Evolutionary conservation across 306 rosid species (phyloP).

Genomic region (Quercus ilex): DNA sequence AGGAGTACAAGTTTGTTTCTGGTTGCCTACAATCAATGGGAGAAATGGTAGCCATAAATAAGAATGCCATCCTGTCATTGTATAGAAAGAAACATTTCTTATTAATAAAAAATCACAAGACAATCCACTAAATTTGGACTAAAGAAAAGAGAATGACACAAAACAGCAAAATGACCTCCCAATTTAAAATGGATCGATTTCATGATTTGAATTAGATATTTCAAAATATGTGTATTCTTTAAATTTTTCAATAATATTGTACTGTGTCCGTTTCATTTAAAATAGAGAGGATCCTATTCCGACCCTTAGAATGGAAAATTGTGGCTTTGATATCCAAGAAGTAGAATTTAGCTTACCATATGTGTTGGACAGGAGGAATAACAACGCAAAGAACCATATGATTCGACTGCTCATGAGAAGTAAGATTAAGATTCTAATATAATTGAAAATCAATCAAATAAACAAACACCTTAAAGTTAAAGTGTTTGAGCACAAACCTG

Average conservation of each 20-base stretch:
- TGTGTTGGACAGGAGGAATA: conserved; percentile 55
- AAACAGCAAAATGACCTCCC: neutral
- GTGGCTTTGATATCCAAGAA: too few relatives aligned
- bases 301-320: neutral
- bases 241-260: neutral
- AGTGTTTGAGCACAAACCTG: conserved; percentile 38
- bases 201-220: neutral
- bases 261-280: neutral
- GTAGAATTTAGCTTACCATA: conserved; percentile 43
- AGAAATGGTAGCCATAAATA: conserved; percentile 77
- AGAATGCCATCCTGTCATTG: conserved; percentile 61
- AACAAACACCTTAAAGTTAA: neutral
- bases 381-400: conserved; percentile 72
- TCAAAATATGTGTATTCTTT: too few relatives aligned
- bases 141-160: neutral
- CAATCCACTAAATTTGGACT: neutral
- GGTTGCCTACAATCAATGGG: conserved; percentile 63
- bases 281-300: too few relatives aligned
- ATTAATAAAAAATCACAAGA: neutral
- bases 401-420: conserved; percentile 54
- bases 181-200: too few relatives aligned
- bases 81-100: neutral
- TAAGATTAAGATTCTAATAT: neutral
- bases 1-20: neutral
- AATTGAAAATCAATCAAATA: conserved; percentile 11